Base-by-base conservation (phyloP, 768 basidiomycete species). In the Mycena haematopus region DNA sequence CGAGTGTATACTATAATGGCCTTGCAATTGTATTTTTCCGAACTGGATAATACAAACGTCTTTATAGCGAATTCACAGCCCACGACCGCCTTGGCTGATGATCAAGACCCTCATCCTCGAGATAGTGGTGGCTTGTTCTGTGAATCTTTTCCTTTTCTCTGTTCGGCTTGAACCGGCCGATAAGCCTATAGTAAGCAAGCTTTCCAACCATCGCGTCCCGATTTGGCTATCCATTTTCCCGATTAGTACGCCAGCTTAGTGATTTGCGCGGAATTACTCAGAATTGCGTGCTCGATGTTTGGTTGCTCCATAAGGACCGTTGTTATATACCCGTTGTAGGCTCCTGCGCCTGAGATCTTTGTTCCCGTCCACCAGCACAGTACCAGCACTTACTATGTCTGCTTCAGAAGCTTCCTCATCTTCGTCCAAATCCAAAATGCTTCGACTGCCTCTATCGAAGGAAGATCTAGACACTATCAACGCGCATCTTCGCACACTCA, bases 391-490 rank as follows among this genome's bases (percentile, higher is more conserved):
- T 45, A 13, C 21, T 8, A 51, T 51, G 50, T 51, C 50, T 31
- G 25, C 27, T n/a, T n/a, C 42, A 13, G 42, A 42, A 42, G 19
- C 42, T 11, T 8, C 49, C 19, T 27, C 40, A 45, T 15, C 44
- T 15, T 11, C 50, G 24, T 44, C 40, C 4, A 27, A n/a, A 40
- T 82, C 82, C 2, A 56, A 63, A 61, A 67, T 67, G 62, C 78
- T 90, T 40, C 69, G 79, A 53, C 79, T 87, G 11, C 91, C 91
- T 0, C 74, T 92, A 52, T 79, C 85, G 1, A 58, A 75, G 57
- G 84, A 84, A 53, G 79, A 88, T 62, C 82, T 96, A 40, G 76
- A 79, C 22, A 72, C 77, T 31, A 86, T 95, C 78, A 99, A 99
- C 73, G 80, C 79, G 11, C 77, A 93, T 71, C 87, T 99, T 10